A percentile compares a stretch with the other conserved stretches of the same genome.
Evolutionary conservation across 805 yeast species (phyloP).

Genomic region (Torulaspora indica): DNA sequence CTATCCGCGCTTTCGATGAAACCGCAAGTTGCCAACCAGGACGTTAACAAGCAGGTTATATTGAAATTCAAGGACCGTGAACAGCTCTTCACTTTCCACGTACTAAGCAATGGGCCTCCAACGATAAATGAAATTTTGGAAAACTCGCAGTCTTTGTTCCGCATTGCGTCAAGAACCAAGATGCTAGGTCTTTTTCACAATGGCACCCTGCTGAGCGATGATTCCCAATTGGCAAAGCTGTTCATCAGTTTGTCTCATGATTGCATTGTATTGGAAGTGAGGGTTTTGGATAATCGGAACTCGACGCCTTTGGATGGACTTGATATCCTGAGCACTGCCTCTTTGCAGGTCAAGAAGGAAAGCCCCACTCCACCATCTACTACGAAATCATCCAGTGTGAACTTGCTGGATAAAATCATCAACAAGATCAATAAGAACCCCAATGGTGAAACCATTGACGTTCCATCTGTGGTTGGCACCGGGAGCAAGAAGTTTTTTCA

Average conservation of each 20-base stretch:
- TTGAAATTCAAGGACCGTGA: slow-evolving; percentile 50
- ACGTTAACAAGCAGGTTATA: slow-evolving; percentile 38
- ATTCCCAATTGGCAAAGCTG: slow-evolving; percentile 45
- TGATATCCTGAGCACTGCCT: slow-evolving; percentile 31
- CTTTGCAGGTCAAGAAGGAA: slow-evolving; percentile 22
- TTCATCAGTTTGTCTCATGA: slow-evolving; percentile 37
- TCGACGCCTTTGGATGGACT: slow-evolving; percentile 23
- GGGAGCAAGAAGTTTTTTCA: slow-evolving; percentile 22
- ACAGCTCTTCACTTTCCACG: slow-evolving; percentile 62
- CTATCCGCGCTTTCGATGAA: slow-evolving; percentile 33
- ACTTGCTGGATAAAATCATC: slow-evolving; percentile 21
- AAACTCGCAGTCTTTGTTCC: slow-evolving; percentile 70
- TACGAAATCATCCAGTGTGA: slow-evolving; percentile 11
- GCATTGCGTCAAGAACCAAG: slow-evolving; percentile 35
- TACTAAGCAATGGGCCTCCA: slow-evolving; percentile 70
- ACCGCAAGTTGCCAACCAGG: slow-evolving; percentile 38
- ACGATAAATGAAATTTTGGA: slow-evolving; percentile 70
- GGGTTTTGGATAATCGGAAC: slow-evolving; percentile 12
- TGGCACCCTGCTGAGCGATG: slow-evolving; percentile 38
- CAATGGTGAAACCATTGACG: background rate
- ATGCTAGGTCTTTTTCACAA: slow-evolving; percentile 23
- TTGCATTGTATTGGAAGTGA: slow-evolving; percentile 41
- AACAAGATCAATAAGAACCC: slow-evolving; percentile 17
- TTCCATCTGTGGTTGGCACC: slow-evolving; percentile 10
- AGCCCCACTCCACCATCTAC: slow-evolving; percentile 6